Evolutionary conservation across 1,284 basidiomycete species (phyloP).

Genomic region (Laetiporus sulphureus): DNA sequence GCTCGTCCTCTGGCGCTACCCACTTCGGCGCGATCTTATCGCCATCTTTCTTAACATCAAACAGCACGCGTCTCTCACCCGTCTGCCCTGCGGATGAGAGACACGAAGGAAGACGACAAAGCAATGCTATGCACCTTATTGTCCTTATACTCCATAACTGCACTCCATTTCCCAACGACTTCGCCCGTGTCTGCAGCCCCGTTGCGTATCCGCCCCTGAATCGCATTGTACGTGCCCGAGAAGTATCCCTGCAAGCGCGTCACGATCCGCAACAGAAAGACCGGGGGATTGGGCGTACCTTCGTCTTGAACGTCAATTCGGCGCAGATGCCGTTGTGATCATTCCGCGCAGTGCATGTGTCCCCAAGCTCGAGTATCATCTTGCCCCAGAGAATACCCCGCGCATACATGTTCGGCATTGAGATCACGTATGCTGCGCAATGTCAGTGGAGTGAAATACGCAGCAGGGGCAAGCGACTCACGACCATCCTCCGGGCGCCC

Average conservation of each 20-base stretch:
- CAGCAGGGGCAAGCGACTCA: conserved; percentile 21
- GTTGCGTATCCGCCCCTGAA: conserved; percentile 75
- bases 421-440: conserved; percentile 71
- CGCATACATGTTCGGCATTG: conserved; percentile 98
- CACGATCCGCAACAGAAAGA: neutral
- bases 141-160: conserved; percentile 83
- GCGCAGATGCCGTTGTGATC: conserved; percentile 69
- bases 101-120: neutral
- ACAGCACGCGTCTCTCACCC: conserved; percentile 71
- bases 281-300: conserved; percentile 39
- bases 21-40: conserved; percentile 75
- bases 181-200: conserved; percentile 76
- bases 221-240: conserved; percentile 92
- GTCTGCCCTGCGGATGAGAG: conserved; percentile 32
- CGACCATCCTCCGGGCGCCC: conserved; percentile 83
- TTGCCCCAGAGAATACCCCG: conserved; percentile 96
- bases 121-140: conserved; percentile 41
- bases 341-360: conserved; percentile 83
- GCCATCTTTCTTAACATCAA: conserved; percentile 77
- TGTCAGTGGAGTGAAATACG: neutral
- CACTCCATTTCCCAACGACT: conserved; percentile 88
- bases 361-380: conserved; percentile 96
- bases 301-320: conserved; percentile 97
- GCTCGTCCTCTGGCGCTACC: conserved; percentile 79
- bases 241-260: conserved; percentile 75